phyloP scores from a whole-genome alignment of 768 basidiomycete genomes.

The Auricularia sp. region DNA sequence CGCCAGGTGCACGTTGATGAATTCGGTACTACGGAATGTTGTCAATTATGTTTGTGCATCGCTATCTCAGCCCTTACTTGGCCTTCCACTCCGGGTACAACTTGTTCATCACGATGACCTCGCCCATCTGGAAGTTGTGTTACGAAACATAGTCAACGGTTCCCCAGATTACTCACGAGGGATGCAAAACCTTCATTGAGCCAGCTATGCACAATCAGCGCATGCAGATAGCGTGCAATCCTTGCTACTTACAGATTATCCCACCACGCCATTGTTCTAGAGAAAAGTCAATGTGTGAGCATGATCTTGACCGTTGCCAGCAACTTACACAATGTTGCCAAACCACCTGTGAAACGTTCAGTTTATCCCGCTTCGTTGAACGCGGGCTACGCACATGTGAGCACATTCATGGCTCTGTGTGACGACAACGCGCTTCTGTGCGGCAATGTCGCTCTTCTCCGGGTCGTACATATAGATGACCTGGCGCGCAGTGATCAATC shows the following conservation, averaged over 20 bases:
- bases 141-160: background rate
- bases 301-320: background rate
- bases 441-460: constrained; percentile 57
- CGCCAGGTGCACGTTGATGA: constrained; percentile 69
- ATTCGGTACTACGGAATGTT: constrained; percentile 42
- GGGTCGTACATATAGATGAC: constrained; percentile 71
- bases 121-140: constrained; percentile 58
- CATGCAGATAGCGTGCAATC: background rate
- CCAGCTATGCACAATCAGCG: constrained; percentile 4
- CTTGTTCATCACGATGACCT: constrained; percentile 67
- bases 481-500: constrained; percentile 83
- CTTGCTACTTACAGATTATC: constrained; percentile 54
- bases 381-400: constrained; percentile 9
- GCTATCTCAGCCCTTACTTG: constrained; percentile 30
- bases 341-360: constrained; percentile 75
- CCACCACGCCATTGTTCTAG: constrained; percentile 89
- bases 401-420: constrained; percentile 76
- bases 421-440: constrained; percentile 69
- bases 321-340: constrained; percentile 50
- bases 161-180: constrained; percentile 36
- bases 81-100: constrained; percentile 28
- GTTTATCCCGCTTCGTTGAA: constrained; percentile 4
- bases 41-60: no score
- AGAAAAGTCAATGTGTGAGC: background rate
- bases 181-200: constrained; percentile 67